Evolutionary conservation across 192 early-diverging fungal species (phyloP).

Genomic region (Backusella macrospora): DNA sequence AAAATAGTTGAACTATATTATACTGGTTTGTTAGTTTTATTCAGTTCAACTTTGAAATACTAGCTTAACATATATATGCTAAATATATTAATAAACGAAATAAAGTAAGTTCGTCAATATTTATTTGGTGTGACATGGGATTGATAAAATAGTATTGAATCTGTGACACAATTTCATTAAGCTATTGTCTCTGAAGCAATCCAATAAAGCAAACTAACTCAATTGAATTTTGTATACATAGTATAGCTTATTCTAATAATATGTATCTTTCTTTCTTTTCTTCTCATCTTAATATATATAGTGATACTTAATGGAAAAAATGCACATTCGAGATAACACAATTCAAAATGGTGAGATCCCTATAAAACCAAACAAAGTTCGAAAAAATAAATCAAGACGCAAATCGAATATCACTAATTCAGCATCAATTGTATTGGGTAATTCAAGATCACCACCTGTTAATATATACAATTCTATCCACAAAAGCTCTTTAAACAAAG

Average conservation of each 20-base stretch:
- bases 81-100: neutral
- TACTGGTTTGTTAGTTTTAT: too few species aligned
- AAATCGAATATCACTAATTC: neutral
- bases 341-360: neutral
- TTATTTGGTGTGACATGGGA: neutral
- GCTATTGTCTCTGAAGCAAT: slow-evolving; percentile 4
- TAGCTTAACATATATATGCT: too few species aligned
- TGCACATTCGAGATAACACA: neutral
- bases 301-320: neutral
- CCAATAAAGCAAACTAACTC: slow-evolving; percentile 13
- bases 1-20: too few species aligned
- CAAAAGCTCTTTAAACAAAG: neutral
- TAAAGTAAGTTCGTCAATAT: neutral
- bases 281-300: neutral
- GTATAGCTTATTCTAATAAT: neutral
- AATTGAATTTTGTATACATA: neutral
- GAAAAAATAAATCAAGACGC: neutral
- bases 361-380: neutral
- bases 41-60: too few species aligned
- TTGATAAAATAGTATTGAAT: slow-evolving; percentile 1
- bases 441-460: neutral
- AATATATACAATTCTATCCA: neutral
- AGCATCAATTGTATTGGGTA: neutral
- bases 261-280: neutral
- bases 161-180: slow-evolving; percentile 7